Evolutionary conservation across 1,284 basidiomycete genomes (phyloP).

Genomic region (Rhodotorula sp.): DNA sequence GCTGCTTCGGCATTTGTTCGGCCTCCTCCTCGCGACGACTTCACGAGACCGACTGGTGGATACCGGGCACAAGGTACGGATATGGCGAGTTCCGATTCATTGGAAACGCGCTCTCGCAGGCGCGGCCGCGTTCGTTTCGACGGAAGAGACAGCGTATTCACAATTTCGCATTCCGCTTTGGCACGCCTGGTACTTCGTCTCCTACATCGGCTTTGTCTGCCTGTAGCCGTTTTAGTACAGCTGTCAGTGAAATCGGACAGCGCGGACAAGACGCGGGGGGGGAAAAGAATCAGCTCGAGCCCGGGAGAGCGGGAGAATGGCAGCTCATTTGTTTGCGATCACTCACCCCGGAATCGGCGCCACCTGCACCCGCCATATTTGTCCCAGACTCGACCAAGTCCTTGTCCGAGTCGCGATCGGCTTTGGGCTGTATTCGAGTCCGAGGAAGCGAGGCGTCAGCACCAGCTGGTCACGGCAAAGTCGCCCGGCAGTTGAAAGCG

Average conservation of each 20-base stretch:
- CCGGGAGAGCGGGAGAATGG: not conserved
- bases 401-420: not conserved
- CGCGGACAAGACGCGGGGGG: not conserved
- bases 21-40: no score
- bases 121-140: not conserved
- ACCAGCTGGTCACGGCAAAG: not conserved
- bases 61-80: no score
- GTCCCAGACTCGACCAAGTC: conserved; percentile 10
- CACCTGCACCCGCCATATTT: conserved; percentile 4
- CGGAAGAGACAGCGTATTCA: not conserved
- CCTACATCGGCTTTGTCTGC: no score
- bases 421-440: not conserved
- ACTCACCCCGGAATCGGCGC: conserved; percentile 9
- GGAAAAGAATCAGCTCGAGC: not conserved
- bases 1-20: no score
- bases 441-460: not conserved
- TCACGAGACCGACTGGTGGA: no score
- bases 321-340: no score
- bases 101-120: no score
- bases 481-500: no score
- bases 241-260: not conserved
- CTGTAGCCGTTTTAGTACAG: not conserved
- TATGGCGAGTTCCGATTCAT: no score
- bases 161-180: not conserved
- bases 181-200: no score